phyloP scores from a whole-genome alignment of 768 basidiomycete species.

The Hericium alpestre region DNA sequence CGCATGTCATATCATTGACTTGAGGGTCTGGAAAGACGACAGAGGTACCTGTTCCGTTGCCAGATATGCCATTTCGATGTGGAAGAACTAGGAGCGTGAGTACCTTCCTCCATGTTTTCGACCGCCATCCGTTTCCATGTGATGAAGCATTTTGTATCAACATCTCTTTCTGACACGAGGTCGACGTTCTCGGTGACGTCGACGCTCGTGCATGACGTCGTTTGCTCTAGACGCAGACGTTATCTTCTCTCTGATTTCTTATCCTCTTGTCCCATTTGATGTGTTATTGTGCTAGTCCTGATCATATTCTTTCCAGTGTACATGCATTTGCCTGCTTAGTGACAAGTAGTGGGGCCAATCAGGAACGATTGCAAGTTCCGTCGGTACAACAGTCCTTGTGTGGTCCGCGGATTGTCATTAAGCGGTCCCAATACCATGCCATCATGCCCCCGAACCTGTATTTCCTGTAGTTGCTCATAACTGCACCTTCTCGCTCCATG shows the following conservation, averaged over 20 bases:
- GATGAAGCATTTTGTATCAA: no score
- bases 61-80: no score
- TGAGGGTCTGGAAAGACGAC: no score
- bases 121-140: no score
- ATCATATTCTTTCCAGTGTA: not conserved
- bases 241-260: constrained; percentile 1
- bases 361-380: not conserved
- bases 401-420: not conserved
- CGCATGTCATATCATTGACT: no score
- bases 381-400: not conserved
- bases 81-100: no score
- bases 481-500: no score
- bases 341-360: not conserved
- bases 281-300: not conserved
- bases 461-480: no score
- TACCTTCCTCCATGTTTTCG: no score
- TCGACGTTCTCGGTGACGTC: not conserved
- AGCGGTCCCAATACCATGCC: not conserved
- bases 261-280: not conserved
- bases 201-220: not conserved
- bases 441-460: no score
- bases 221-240: not conserved
- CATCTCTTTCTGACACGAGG: no score
- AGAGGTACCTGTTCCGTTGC: no score
- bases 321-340: not conserved